Base-by-base conservation (phyloP, 106 monocot genomes). In the Phalaenopsis aphrodite region DNA sequence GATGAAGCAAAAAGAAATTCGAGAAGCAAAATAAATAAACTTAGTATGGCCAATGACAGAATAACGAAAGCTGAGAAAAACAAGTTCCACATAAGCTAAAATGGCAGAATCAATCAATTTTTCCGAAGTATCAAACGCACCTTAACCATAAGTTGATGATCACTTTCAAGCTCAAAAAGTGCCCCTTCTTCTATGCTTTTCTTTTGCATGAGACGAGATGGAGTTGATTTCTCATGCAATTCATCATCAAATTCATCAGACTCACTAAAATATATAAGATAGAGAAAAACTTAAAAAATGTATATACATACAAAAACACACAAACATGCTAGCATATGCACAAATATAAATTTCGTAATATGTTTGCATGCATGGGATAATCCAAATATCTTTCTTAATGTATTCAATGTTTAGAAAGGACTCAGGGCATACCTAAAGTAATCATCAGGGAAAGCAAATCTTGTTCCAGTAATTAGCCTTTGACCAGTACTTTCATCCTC, bases 231-330 rank as follows among this genome's bases (percentile, higher is more conserved):
- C 42, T 19, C 55, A 75, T 77, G 37, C 58, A 82, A 46, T 75
- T 89, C 88, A 81, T 87, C 83, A 57, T 89, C 88, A 48, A 87
- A 89, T 38, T 58, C 82, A 79, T 95, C 95, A 47, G 82, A 87
- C 49, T 93, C 95, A 85, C 95, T 95, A 73, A 56, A 64, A 90
- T 19, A 74, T 45, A 69, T 52, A 77, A 80, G 79, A 30, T 75
- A 73, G 73, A 6, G 38, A 43, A 81, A 2, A 74, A 77, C 6
- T 74, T 36, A 8, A 65, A 71, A 80, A 9, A 1, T 46, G 8
- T 14, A 45, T 74, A 45, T 42, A 72, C 43, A 45, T 45, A 45
- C 3, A 45, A 45, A 45, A 6, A 45, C 43, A 45, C 43, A 45
- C 6, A 45, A 45, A 4, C 43, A 3, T 45, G 43, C 30, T 0